A percentile compares a stretch with the other conserved stretches of the same genome.
Conservation (phyloP, 176 grass and related monocot species). For the Eragrostis nindensis region DNA sequence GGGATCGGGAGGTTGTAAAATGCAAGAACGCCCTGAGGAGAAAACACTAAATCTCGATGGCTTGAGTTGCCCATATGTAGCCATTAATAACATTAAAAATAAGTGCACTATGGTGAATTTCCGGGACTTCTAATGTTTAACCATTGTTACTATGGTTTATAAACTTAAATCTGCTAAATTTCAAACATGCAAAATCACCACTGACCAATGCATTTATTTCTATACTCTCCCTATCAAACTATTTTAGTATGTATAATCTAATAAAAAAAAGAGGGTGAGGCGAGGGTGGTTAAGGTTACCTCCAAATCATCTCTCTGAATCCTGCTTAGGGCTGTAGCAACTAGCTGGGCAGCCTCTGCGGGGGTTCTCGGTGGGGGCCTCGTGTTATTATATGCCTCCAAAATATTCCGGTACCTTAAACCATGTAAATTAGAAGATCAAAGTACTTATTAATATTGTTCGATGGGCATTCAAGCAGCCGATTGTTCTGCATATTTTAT, state of each 20-base stretch:
- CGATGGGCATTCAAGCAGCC: slow-evolving; percentile 16
- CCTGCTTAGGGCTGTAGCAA: slow-evolving; percentile 43
- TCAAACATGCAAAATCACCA: background rate
- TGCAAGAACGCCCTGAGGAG: slow-evolving; percentile 44
- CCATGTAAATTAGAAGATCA: slow-evolving; percentile 22
- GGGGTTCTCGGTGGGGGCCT: slow-evolving; percentile 41
- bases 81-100: background rate
- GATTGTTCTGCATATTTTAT: no score
- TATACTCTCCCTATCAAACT: background rate
- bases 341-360: slow-evolving; percentile 43
- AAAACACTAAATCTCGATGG: background rate
- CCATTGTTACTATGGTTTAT: background rate
- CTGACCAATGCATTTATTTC: background rate
- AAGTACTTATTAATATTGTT: background rate
- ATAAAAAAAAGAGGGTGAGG: background rate
- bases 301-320: slow-evolving; percentile 46
- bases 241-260: background rate
- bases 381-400: slow-evolving; percentile 49
- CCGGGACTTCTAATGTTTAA: no score
- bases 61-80: slow-evolving; percentile 4
- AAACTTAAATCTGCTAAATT: background rate
- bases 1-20: slow-evolving; percentile 48
- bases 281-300: background rate
- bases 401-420: slow-evolving; percentile 55
- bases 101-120: background rate